Conservation (phyloP, 306 rosid species). For the Leucaena leucocephala region DNA sequence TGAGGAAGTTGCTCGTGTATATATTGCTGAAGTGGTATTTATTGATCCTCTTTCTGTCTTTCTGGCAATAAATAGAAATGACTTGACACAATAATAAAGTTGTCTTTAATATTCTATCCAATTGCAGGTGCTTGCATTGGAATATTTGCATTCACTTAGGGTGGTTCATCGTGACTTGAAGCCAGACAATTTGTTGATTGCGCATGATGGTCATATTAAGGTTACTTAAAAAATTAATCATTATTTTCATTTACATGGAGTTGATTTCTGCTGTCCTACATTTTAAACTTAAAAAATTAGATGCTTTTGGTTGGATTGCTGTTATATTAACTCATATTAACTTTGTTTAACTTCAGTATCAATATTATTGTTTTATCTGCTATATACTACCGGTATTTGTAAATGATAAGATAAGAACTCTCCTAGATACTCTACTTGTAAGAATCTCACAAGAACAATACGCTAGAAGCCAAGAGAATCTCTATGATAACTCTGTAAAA, state of each 20-base stretch:
- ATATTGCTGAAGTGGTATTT: constrained; percentile 97
- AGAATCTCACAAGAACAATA: too few relatives aligned
- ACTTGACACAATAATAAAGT: constrained; percentile 7
- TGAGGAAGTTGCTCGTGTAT: constrained; percentile 94
- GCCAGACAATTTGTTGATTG: constrained; percentile 96
- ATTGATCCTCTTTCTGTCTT: constrained; percentile 18
- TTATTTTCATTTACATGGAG: constrained; percentile 3
- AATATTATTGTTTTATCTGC: neutral
- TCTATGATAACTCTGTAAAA: too few relatives aligned
- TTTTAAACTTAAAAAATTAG: neutral
- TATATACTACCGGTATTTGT: neutral
- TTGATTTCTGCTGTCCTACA: constrained; percentile 10
- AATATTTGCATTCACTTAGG: constrained; percentile 85
- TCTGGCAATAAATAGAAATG: constrained; percentile 21
- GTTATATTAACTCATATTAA: neutral
- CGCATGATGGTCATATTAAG: constrained; percentile 99
- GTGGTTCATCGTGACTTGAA: constrained; percentile 98
- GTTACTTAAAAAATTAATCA: constrained; percentile 43
- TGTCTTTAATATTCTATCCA: constrained; percentile 11
- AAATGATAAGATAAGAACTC: too few relatives aligned
- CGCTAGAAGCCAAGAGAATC: too few relatives aligned
- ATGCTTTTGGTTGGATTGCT: constrained; percentile 18
- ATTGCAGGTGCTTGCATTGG: constrained; percentile 91
- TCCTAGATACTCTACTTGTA: too few relatives aligned
- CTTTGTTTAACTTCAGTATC: neutral